Evolutionary conservation across 2,329 filamentous ascomycete species (phyloP).

Genomic region (Aureobasidium sp.): DNA sequence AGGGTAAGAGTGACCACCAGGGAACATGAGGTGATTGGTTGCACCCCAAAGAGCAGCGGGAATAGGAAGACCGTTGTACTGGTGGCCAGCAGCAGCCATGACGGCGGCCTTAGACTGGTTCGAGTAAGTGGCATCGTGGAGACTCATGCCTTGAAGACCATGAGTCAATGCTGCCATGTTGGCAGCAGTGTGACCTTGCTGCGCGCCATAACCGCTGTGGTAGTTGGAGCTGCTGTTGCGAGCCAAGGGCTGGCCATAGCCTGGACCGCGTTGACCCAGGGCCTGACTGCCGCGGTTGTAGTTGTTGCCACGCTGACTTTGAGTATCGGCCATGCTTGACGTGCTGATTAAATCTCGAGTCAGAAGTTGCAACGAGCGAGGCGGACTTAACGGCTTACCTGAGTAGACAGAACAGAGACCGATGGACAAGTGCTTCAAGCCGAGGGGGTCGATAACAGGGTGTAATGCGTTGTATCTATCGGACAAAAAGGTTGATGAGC

Average conservation of each 20-base stretch:
- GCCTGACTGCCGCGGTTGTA: constrained; percentile 15
- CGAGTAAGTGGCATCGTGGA: constrained; percentile 29
- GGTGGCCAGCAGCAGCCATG: constrained; percentile 24
- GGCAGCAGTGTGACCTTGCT: constrained; percentile 25
- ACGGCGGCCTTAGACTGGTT: constrained; percentile 28
- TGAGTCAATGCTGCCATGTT: constrained; percentile 33
- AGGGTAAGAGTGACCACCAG: constrained; percentile 24
- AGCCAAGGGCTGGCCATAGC: constrained; percentile 24
- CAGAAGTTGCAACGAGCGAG: background rate
- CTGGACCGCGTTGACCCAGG: constrained; percentile 25
- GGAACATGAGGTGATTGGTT: constrained; percentile 27
- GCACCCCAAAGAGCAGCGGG: constrained; percentile 28
- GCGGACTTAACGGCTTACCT: background rate
- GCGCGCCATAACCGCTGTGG: constrained; percentile 29
- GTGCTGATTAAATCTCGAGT: constrained; percentile 20
- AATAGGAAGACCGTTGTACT: constrained; percentile 25
- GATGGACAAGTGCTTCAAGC: background rate
- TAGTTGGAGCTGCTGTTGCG: constrained; percentile 26
- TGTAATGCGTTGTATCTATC: constrained; percentile 15
- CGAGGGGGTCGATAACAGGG: constrained; percentile 11
- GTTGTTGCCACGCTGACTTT: constrained; percentile 25
- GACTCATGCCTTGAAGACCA: constrained; percentile 34
- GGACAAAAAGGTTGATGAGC: constrained; percentile 27
- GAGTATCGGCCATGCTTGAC: constrained; percentile 28
- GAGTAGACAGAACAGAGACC: background rate